Evolutionary conservation across 768 basidiomycete genomes (phyloP).

Genomic region (Pulveroboletus sp.): DNA sequence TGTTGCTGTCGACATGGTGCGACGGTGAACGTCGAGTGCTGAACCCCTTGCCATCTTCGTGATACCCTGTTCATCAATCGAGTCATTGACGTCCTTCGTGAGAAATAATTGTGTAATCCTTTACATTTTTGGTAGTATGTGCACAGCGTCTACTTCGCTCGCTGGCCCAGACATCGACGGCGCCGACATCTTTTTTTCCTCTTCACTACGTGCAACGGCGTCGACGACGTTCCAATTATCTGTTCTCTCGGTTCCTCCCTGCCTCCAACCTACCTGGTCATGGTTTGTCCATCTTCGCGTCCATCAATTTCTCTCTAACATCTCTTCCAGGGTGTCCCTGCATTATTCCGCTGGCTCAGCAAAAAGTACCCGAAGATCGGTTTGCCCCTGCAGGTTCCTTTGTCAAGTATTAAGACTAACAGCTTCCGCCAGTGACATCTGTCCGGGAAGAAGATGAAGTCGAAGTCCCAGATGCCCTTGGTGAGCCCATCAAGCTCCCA

Average conservation of each 20-base stretch:
- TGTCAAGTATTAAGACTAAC: background rate
- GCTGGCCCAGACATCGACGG: background rate
- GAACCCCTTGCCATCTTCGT: background rate
- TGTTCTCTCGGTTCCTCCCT: background rate
- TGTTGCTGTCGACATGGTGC: conserved; percentile 23
- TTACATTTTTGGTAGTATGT: conserved; percentile 7
- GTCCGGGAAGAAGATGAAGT: conserved; percentile 84
- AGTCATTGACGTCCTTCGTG: conserved; percentile 21
- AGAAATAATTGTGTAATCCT: conserved; percentile 14
- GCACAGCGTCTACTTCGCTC: background rate
- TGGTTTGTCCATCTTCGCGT: conserved; percentile 14
- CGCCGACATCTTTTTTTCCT: background rate
- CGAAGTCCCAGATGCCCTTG: conserved; percentile 62
- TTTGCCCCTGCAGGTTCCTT: conserved; percentile 32
- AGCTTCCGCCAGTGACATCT: conserved; percentile 48
- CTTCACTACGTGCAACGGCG: background rate
- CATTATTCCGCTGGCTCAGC: conserved; percentile 96
- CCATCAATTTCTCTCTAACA: background rate
- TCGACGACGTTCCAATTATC: background rate
- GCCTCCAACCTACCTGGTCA: background rate
- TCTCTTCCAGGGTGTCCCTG: conserved; percentile 81
- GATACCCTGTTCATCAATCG: background rate
- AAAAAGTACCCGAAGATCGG: conserved; percentile 98
- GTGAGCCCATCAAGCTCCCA: conserved; percentile 64
- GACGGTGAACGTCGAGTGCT: background rate